Conservation (phyloP, 306 rosid species). For the Cicer chorassanicum region DNA sequence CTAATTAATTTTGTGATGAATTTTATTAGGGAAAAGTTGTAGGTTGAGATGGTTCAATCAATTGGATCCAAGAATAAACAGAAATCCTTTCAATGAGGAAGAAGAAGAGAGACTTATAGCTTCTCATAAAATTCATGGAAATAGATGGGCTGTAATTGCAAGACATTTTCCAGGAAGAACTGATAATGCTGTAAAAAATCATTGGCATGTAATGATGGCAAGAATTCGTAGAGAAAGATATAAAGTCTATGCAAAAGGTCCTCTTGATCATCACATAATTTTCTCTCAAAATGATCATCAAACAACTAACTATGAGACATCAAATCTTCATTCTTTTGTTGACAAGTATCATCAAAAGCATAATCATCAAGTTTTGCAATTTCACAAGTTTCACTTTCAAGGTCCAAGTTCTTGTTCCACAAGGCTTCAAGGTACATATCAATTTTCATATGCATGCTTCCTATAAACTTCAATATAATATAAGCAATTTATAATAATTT, state of each 20-base stretch:
- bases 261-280: conserved; percentile 30
- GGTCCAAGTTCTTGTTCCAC: conserved; percentile 47
- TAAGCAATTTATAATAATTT: not conserved
- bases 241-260: conserved; percentile 58
- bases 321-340: conserved; percentile 49
- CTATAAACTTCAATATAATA: not conserved
- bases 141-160: conserved; percentile 92
- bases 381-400: conserved; percentile 46
- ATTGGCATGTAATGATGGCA: conserved; percentile 98
- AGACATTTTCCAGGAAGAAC: conserved; percentile 93
- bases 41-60: conserved; percentile 99
- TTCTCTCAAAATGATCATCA: conserved; percentile 40
- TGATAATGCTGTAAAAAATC: conserved; percentile 94
- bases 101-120: conserved; percentile 84
- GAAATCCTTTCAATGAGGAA: conserved; percentile 84
- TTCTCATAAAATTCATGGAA: conserved; percentile 80
- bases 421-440: conserved; percentile 49
- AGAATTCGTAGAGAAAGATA: conserved; percentile 67
- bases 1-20: not conserved
- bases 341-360: conserved; percentile 47
- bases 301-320: conserved; percentile 27
- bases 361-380: conserved; percentile 35
- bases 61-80: conserved; percentile 85
- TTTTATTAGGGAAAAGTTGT: conserved; percentile 79
- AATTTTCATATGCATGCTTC: not conserved